These are phyloP conservation scores for Pezicula radicicola DNA, from an alignment of 2,329 filamentous ascomycete genomes.

Conservation along the genomic window DNA sequence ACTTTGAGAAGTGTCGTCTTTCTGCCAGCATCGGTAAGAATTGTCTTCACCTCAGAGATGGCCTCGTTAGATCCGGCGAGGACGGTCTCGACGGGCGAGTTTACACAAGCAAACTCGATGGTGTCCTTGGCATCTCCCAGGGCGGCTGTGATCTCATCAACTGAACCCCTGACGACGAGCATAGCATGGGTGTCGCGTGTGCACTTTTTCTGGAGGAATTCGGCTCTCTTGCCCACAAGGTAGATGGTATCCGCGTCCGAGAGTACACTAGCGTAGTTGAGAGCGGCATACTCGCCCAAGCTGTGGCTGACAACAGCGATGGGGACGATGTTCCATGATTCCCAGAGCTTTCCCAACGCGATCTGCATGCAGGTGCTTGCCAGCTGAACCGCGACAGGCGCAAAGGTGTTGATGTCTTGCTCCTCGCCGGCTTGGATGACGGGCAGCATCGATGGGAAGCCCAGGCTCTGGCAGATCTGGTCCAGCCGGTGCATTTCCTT, in stretches of 20 bases:
- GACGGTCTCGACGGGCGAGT: slow-evolving; percentile 70
- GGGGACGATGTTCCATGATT: slow-evolving; percentile 49
- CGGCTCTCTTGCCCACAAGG: slow-evolving; percentile 64
- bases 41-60: too few relatives aligned
- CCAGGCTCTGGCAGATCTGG: slow-evolving; percentile 15
- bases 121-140: slow-evolving; percentile 49
- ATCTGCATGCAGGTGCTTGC: slow-evolving; percentile 48
- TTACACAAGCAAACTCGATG: slow-evolving; percentile 63
- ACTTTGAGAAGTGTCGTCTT: too few relatives aligned
- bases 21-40: too few relatives aligned
- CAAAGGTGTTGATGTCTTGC: slow-evolving; percentile 38
- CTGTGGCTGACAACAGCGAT: slow-evolving; percentile 57
- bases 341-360: slow-evolving; percentile 52
- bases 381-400: slow-evolving; percentile 49
- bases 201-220: slow-evolving; percentile 62
- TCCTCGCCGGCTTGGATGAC: slow-evolving; percentile 39
- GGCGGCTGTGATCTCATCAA: slow-evolving; percentile 42
- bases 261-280: slow-evolving; percentile 66
- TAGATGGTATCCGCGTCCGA: slow-evolving; percentile 68
- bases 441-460: slow-evolving; percentile 24
- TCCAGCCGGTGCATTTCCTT: slow-evolving; percentile 18
- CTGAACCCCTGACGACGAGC: slow-evolving; percentile 48
- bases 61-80: too few relatives aligned
- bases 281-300: slow-evolving; percentile 69
- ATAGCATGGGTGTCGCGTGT: slow-evolving; percentile 64